A percentile compares a stretch with the other conserved stretches of the same genome.
These are phyloP conservation scores for Exutisphaerella laricina DNA, from an alignment of 2,329 filamentous ascomycete species.

Conservation along the genomic window DNA sequence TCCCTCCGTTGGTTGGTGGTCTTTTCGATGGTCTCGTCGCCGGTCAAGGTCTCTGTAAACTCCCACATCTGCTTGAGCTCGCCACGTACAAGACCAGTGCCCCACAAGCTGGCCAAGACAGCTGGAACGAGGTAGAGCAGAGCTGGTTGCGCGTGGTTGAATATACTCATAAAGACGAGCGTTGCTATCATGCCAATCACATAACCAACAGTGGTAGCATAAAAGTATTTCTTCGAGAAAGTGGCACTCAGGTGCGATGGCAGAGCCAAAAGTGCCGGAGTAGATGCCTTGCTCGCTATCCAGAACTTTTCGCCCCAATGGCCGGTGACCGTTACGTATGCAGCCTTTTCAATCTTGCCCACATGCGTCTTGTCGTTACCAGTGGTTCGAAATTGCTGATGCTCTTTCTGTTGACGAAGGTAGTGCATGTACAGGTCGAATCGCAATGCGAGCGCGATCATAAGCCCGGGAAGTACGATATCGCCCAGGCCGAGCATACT, in stretches of 20 bases:
- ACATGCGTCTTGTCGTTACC: slow-evolving; percentile 33
- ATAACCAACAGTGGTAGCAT: slow-evolving; percentile 71
- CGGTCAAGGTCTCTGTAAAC: slow-evolving; percentile 63
- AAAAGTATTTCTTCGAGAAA: slow-evolving; percentile 85
- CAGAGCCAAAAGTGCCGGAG: background rate
- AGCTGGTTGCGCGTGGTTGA: slow-evolving; percentile 79
- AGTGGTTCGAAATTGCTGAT: slow-evolving; percentile 23
- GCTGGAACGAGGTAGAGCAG: slow-evolving; percentile 88
- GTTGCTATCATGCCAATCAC: slow-evolving; percentile 70
- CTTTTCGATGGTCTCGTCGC: slow-evolving; percentile 33
- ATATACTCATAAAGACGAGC: slow-evolving; percentile 68
- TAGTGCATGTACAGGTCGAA: slow-evolving; percentile 89
- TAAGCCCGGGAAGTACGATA: slow-evolving; percentile 84
- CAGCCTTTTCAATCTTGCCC: slow-evolving; percentile 33
- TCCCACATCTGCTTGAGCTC: slow-evolving; percentile 72
- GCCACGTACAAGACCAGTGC: slow-evolving; percentile 63
- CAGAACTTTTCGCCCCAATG: slow-evolving; percentile 82
- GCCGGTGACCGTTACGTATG: slow-evolving; percentile 52
- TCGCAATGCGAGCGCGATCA: slow-evolving; percentile 81
- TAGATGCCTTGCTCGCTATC: slow-evolving; percentile 44
- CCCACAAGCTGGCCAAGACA: slow-evolving; percentile 69
- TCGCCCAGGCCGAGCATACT: slow-evolving; percentile 92
- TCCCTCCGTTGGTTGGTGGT: slow-evolving; percentile 8
- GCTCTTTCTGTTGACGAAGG: slow-evolving; percentile 55
- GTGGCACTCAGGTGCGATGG: slow-evolving; percentile 31